phyloP scores from a whole-genome alignment of 2,329 filamentous ascomycete species.

The Ilyonectria mors-panacis region DNA sequence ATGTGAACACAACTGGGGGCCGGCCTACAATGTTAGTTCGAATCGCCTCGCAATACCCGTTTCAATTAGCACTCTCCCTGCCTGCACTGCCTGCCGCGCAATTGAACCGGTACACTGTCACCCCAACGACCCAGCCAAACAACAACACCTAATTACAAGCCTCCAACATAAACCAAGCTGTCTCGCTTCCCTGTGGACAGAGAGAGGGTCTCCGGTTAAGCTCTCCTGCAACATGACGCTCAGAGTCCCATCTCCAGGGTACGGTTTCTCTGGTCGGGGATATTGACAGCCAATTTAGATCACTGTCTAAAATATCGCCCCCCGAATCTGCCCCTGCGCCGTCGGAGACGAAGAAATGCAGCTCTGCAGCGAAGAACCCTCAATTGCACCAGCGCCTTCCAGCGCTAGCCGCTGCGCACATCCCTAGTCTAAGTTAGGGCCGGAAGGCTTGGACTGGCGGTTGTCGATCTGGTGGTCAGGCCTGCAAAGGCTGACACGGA shows the following conservation, averaged over 20 bases:
- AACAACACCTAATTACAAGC: too few species aligned
- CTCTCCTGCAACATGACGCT: background rate
- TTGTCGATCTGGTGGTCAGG: constrained; percentile 29
- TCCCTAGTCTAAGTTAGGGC: constrained; percentile 20
- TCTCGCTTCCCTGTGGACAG: background rate
- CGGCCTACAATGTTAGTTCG: constrained; percentile 28
- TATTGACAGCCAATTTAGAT: background rate
- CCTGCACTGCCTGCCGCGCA: background rate
- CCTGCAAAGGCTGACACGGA: constrained; percentile 29
- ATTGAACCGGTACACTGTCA: background rate
- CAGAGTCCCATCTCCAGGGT: background rate
- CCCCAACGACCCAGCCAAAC: background rate
- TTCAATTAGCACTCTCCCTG: constrained; percentile 22
- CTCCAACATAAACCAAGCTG: background rate
- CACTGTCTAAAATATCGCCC: background rate
- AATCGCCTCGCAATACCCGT: background rate
- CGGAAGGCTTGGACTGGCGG: constrained; percentile 20
- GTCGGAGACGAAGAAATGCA: constrained; percentile 16
- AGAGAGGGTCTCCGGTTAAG: background rate
- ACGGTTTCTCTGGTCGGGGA: background rate
- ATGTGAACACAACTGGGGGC: constrained; percentile 39
- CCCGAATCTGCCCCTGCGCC: background rate
- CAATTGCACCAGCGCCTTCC: constrained; percentile 1
- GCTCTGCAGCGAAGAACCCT: constrained; percentile 8
- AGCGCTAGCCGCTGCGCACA: constrained; percentile 11